Conservation (phyloP, 805 yeast genomes). For the Candida easanensis region DNA sequence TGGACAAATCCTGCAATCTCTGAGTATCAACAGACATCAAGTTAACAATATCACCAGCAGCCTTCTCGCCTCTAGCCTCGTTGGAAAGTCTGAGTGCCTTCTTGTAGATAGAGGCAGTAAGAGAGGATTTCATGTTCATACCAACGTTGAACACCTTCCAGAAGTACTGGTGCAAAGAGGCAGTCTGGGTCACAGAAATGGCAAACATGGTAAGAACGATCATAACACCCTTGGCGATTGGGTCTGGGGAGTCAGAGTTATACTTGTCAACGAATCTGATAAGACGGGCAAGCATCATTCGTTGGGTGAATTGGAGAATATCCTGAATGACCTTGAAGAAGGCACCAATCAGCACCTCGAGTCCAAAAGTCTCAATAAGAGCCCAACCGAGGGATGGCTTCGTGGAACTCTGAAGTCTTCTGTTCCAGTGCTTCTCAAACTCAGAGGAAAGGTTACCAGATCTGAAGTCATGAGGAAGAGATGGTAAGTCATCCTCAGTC, state of each 20-base stretch:
- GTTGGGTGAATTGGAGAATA: conserved; percentile 77
- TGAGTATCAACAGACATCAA: conserved; percentile 93
- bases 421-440: conserved; percentile 61
- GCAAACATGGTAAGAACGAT: conserved; percentile 73
- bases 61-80: conserved; percentile 65
- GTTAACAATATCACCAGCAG: conserved; percentile 92
- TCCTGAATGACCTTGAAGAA: conserved; percentile 76
- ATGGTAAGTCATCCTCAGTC: conserved; percentile 68
- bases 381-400: conserved; percentile 58
- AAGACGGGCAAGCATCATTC: conserved; percentile 68
- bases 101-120: conserved; percentile 64
- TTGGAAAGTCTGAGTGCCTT: conserved; percentile 68
- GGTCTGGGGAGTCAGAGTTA: conserved; percentile 38
- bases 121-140: conserved; percentile 68
- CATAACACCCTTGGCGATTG: conserved; percentile 72
- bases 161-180: conserved; percentile 75
- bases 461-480: conserved; percentile 66
- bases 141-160: conserved; percentile 73
- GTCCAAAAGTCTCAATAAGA: conserved; percentile 66
- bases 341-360: conserved; percentile 65
- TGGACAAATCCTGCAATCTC: conserved; percentile 79
- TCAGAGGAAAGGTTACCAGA: conserved; percentile 48
- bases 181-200: conserved; percentile 75
- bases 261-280: conserved; percentile 56
- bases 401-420: conserved; percentile 47